Conservation (phyloP, 2,329 filamentous ascomycete genomes). For the Gliomastix tumulicola region DNA sequence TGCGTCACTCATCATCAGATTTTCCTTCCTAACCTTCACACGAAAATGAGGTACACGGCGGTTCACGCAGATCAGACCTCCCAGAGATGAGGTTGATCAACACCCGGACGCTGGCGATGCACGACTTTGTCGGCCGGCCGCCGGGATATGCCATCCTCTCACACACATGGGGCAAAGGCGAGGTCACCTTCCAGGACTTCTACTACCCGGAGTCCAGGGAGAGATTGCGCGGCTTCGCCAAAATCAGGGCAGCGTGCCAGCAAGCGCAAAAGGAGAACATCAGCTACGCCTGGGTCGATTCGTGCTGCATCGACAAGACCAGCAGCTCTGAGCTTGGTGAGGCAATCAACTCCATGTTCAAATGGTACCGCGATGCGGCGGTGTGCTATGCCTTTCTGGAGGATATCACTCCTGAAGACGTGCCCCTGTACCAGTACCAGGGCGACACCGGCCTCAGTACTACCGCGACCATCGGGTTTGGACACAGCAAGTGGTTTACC, state of each 20-base stretch:
- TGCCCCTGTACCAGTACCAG: not conserved
- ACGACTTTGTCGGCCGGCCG: constrained; percentile 8
- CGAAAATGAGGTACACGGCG: too few species aligned
- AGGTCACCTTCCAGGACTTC: constrained; percentile 14
- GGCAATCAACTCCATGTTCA: constrained; percentile 9
- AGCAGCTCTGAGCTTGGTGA: constrained; percentile 9
- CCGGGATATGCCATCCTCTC: constrained; percentile 21
- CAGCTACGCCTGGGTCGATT: constrained; percentile 9
- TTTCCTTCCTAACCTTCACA: too few species aligned
- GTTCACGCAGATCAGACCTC: too few species aligned
- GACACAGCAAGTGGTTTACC: constrained; percentile 6
- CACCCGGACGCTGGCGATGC: not conserved
- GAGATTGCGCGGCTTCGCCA: too few species aligned
- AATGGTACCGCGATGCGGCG: constrained; percentile 8
- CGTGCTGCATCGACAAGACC: constrained; percentile 12
- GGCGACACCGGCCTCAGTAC: too few species aligned
- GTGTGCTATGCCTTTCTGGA: constrained; percentile 7
- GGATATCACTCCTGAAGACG: not conserved
- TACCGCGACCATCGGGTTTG: too few species aligned
- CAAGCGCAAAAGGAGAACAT: not conserved
- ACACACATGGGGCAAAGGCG: constrained; percentile 19
- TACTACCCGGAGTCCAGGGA: not conserved
- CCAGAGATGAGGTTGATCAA: not conserved
- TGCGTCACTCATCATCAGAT: too few species aligned
- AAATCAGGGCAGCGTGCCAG: not conserved